These are phyloP conservation scores for Ilex paraguariensis DNA, from an alignment of 305 asterid genomes.

Conservation along the genomic window DNA sequence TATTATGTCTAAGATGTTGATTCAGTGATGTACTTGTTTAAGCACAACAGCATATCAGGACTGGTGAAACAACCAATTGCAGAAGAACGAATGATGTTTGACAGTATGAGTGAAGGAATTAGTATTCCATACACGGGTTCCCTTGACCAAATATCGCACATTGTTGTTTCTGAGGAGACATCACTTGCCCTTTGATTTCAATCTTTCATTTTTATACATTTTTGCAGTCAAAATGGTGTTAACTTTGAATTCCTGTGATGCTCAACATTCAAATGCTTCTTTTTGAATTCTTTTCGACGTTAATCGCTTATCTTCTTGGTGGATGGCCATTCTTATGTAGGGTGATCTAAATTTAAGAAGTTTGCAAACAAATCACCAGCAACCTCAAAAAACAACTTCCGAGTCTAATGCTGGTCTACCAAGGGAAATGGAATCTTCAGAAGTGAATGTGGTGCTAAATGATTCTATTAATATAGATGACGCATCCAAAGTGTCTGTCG, in stretches of 20 bases:
- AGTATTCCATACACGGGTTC: no score
- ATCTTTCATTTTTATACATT: no score
- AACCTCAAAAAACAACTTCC: slow-evolving; percentile 31
- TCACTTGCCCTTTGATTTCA: no score
- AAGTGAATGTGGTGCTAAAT: slow-evolving; percentile 23
- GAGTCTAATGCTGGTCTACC: slow-evolving; percentile 21
- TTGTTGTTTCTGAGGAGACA: no score
- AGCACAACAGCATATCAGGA: no score
- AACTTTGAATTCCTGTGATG: neutral
- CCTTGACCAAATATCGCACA: no score
- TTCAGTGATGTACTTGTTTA: no score
- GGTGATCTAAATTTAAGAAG: slow-evolving; percentile 38
- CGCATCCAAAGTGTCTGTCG: slow-evolving; percentile 40
- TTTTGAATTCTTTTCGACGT: neutral
- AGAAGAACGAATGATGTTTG: no score
- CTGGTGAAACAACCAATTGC: no score
- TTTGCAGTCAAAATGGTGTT: no score
- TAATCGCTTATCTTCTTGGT: slow-evolving; percentile 6
- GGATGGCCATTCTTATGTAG: slow-evolving; percentile 26
- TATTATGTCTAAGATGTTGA: no score
- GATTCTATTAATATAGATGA: slow-evolving; percentile 33
- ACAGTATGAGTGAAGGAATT: no score
- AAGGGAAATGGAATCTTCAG: slow-evolving; percentile 27
- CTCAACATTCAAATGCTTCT: neutral
- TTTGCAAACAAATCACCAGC: slow-evolving; percentile 29